Evolutionary conservation across 2,329 filamentous ascomycete species (phyloP).

Genomic region (Colletotrichum sp.): DNA sequence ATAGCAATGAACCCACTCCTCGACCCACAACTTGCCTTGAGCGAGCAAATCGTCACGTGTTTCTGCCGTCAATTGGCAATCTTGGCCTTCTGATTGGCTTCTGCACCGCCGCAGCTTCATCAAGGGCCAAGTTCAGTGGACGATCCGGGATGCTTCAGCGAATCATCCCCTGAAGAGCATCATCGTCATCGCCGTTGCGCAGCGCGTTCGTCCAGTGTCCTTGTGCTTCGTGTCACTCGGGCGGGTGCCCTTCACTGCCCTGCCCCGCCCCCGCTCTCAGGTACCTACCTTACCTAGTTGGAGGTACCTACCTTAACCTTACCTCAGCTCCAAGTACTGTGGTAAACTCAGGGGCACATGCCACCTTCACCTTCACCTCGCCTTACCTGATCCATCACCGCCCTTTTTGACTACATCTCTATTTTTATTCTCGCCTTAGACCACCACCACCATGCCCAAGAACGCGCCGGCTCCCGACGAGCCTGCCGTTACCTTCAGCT

Average conservation of each 20-base stretch:
- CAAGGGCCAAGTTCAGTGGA: not conserved
- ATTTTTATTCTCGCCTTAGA: not conserved
- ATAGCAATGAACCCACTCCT: not conserved
- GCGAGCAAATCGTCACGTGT: constrained; percentile 4
- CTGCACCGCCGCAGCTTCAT: not conserved
- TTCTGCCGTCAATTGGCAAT: not conserved
- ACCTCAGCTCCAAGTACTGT: not conserved
- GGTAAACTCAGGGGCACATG: not conserved
- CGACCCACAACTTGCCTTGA: not conserved
- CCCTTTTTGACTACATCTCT: not conserved
- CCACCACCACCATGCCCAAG: constrained; percentile 13
- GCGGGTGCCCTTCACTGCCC: not conserved
- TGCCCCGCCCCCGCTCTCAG: not conserved
- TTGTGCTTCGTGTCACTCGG: not conserved
- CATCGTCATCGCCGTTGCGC: not conserved
- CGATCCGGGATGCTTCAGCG: not conserved
- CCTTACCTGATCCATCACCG: not conserved
- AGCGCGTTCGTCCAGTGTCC: not conserved
- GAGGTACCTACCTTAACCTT: not conserved
- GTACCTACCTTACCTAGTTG: not conserved
- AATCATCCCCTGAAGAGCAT: not conserved
- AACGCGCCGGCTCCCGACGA: constrained; percentile 17
- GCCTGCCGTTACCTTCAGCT: constrained; percentile 33
- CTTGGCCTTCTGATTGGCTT: not conserved
- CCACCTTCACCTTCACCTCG: not conserved